Base-by-base conservation (phyloP, 108 stramenopile genomes). In the Asterionellopsis glacialis region DNA sequence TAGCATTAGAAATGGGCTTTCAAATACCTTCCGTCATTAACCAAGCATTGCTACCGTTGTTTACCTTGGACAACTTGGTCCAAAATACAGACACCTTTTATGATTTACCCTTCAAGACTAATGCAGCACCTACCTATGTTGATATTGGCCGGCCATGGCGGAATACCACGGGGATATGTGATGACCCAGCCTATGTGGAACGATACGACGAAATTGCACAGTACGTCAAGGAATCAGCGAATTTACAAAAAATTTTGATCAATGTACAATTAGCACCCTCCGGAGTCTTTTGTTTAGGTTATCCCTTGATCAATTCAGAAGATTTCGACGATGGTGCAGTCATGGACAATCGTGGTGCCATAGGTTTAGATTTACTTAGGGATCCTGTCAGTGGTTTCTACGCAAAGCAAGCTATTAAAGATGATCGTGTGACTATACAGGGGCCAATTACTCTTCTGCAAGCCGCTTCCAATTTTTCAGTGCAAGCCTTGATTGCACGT, bases 291-390 rank as follows among this genome's bases (percentile, higher is more conserved):
- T 77, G 71, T 48, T 15, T 64, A n/a, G 6, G 68, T 21, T 53
- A 77, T 56, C 76, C 76, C 19, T 1, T 77, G 39, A 58, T 45
- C 58, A 77, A 77, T 51, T 69, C 71, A 7, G 76, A 77, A 59
- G 76, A 77, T 48, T 77, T 77, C 45, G 51, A 70, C 13, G 42
- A 71, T 4, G 57, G 57, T 13, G 45, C 55, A 4, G 26, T 57
- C 27, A 11, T 72, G 54, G 56, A 76, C 66, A 76, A 63, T 41
- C 63, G 55, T 1, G 60, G 40, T 28, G 69, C 66, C 0, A 1
- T 44, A 2, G 75, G 75, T 9, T 51, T 45, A 2, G 75, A 76
- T 51, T 41, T 76, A 6, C 16, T 76, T 0, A 53, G 16, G 0
- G 61, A 69, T 53, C 75, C 75, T 0, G 28, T 15, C 7, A 42